These are phyloP conservation scores for Peronospora farinosa DNA, from an alignment of 352 stramenopile species.

Conservation along the genomic window DNA sequence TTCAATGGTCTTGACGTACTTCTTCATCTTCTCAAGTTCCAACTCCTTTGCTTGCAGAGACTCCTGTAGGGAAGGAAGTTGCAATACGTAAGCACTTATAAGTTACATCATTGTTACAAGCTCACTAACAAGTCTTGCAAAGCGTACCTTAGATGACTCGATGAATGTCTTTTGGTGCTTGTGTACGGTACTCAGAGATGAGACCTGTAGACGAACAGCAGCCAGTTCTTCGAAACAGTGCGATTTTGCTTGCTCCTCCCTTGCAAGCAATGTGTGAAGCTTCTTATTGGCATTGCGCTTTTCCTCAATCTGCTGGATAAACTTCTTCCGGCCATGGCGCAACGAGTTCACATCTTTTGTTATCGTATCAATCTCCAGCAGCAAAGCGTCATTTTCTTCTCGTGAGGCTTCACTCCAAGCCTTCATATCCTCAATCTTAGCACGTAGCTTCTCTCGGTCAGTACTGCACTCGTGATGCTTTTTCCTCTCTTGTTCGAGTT, in stretches of 20 bases:
- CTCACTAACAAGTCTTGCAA: slow-evolving; percentile 1
- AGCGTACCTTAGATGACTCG: slow-evolving; percentile 51
- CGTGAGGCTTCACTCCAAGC: slow-evolving; percentile 43
- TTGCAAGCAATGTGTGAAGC: slow-evolving; percentile 54
- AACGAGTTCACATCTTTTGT: slow-evolving; percentile 50
- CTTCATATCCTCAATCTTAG: slow-evolving; percentile 46
- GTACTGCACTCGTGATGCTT: slow-evolving; percentile 24
- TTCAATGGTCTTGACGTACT: slow-evolving; percentile 48
- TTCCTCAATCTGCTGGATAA: slow-evolving; percentile 68
- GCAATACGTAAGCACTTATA: slow-evolving; percentile 2
- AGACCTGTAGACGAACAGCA: slow-evolving; percentile 60
- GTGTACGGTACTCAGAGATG: slow-evolving; percentile 65
- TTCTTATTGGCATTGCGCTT: slow-evolving; percentile 76
- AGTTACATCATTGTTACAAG: slow-evolving; percentile 2
- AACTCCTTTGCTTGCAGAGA: slow-evolving; percentile 49
- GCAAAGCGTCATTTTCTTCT: slow-evolving; percentile 72
- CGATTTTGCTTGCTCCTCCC: slow-evolving; percentile 58
- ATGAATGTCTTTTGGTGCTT: slow-evolving; percentile 71
- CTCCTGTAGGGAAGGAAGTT: slow-evolving; percentile 28
- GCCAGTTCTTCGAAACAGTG: slow-evolving; percentile 76
- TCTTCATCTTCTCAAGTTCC: slow-evolving; percentile 65
- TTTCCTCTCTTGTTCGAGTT: slow-evolving; percentile 31
- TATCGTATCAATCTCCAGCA: slow-evolving; percentile 68
- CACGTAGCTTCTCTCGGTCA: slow-evolving; percentile 30
- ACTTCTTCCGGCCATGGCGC: slow-evolving; percentile 66